Conservation (phyloP, 1,284 basidiomycete genomes). For the Ustilago curta region DNA sequence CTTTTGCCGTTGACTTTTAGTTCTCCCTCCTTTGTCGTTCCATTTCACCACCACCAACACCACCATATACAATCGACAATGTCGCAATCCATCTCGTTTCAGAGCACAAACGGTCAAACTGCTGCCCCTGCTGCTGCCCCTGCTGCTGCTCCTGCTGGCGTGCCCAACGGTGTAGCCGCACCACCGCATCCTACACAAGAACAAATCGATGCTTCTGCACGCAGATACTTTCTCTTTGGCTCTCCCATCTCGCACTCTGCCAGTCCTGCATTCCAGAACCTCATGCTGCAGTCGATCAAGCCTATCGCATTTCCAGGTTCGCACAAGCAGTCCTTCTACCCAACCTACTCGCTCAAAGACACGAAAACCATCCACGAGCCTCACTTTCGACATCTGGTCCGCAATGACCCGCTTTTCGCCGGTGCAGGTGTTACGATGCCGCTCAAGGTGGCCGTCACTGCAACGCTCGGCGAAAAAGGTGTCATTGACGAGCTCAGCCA, state of each 20-base stretch:
- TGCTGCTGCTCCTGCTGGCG: not conserved
- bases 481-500: conserved; percentile 54
- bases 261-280: conserved; percentile 55
- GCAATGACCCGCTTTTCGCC: conserved; percentile 49
- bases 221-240: conserved; percentile 54
- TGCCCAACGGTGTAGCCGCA: conserved; percentile 6
- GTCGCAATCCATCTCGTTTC: conserved; percentile 25
- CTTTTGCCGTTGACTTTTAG: not conserved
- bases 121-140: conserved; percentile 3
- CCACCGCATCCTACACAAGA: conserved; percentile 48
- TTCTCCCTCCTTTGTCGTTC: not conserved
- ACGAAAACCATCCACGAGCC: conserved; percentile 49
- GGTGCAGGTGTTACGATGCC: conserved; percentile 57
- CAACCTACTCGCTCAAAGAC: conserved; percentile 53
- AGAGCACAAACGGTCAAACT: not conserved
- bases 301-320: conserved; percentile 29
- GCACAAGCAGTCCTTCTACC: conserved; percentile 20
- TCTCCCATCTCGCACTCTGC: conserved; percentile 59
- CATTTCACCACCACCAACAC: conserved; percentile 1
- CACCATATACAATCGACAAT: not conserved
- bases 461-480: conserved; percentile 26
- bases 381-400: conserved; percentile 34
- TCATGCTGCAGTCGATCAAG: conserved; percentile 46
- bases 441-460: conserved; percentile 50
- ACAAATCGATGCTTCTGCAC: conserved; percentile 38